phyloP scores from a whole-genome alignment of 176 grass and related monocot genomes.

The Ampelocalamus luodianensis region DNA sequence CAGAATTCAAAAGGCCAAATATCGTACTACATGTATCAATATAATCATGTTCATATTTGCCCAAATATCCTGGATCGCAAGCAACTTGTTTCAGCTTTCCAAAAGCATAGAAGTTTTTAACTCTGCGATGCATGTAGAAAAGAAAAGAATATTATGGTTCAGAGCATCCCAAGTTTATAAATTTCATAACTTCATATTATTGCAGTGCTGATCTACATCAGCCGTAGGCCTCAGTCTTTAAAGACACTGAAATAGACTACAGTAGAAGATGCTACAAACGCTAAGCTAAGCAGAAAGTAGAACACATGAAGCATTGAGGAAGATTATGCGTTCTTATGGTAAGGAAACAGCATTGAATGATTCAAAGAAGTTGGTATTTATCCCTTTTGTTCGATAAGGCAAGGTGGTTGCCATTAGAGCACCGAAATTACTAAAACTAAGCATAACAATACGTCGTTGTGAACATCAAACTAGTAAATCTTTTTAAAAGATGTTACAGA shows the following conservation, averaged over 20 bases:
- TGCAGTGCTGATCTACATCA: background rate
- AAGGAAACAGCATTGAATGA: slow-evolving; percentile 11
- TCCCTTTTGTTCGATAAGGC: slow-evolving; percentile 33
- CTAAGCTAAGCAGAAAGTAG: slow-evolving; percentile 14
- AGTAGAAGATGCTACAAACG: background rate
- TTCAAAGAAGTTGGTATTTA: slow-evolving; percentile 23
- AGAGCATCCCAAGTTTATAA: background rate
- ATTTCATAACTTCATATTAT: background rate
- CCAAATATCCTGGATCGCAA: background rate
- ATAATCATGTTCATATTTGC: background rate
- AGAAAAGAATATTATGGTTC: background rate
- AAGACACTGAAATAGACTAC: background rate
- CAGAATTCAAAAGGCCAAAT: slow-evolving; percentile 22
- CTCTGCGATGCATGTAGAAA: background rate
- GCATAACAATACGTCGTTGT: slow-evolving; percentile 14
- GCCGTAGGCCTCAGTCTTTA: slow-evolving; percentile 1
- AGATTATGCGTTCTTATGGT: slow-evolving; percentile 10
- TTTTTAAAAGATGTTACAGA: background rate
- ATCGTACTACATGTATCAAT: background rate
- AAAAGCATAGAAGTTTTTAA: slow-evolving; percentile 7
- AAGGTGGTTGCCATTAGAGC: slow-evolving; percentile 14
- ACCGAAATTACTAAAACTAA: slow-evolving; percentile 11
- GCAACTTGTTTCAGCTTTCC: background rate
- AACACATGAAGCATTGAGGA: slow-evolving; percentile 15
- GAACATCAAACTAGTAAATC: background rate